Evolutionary conservation across 2,329 filamentous ascomycete genomes (phyloP).

Genomic region (Chaetomiaceae sp.): DNA sequence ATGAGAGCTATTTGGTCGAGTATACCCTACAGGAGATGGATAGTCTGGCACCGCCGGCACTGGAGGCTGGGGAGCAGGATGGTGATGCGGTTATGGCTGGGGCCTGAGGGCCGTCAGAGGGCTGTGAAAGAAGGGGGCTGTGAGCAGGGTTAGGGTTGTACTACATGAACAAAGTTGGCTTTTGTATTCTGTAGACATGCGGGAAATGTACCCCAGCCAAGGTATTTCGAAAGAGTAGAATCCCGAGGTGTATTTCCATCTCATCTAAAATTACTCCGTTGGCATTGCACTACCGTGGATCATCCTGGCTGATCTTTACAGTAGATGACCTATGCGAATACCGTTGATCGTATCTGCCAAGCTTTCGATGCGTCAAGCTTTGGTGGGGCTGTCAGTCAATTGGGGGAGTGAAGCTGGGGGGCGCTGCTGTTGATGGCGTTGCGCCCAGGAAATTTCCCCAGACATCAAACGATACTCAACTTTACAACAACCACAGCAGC

Average conservation of each 20-base stretch:
- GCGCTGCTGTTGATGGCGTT: background rate
- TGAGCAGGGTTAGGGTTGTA: slow-evolving; percentile 12
- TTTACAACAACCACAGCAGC: background rate
- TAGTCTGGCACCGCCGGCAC: slow-evolving; percentile 49
- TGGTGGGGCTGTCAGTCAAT: slow-evolving; percentile 14
- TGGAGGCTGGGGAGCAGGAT: slow-evolving; percentile 13
- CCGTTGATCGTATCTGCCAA: slow-evolving; percentile 8
- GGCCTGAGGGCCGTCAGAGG: slow-evolving; percentile 19
- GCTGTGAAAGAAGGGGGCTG: background rate
- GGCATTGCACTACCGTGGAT: too few species aligned
- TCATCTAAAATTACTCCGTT: too few species aligned
- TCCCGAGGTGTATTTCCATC: too few species aligned
- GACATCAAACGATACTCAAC: background rate
- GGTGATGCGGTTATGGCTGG: slow-evolving; percentile 30
- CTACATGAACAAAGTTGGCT: background rate
- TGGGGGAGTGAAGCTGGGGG: background rate
- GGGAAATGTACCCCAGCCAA: background rate
- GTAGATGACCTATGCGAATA: too few species aligned
- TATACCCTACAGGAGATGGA: slow-evolving; percentile 95
- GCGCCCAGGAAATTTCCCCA: slow-evolving; percentile 2
- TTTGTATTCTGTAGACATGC: background rate
- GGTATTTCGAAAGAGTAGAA: too few species aligned
- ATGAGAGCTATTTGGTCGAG: slow-evolving; percentile 91
- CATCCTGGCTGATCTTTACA: too few species aligned
- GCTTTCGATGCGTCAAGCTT: slow-evolving; percentile 14